Conservation (phyloP, 2,329 filamentous ascomycete genomes). For the Paecilomyces niveus region DNA sequence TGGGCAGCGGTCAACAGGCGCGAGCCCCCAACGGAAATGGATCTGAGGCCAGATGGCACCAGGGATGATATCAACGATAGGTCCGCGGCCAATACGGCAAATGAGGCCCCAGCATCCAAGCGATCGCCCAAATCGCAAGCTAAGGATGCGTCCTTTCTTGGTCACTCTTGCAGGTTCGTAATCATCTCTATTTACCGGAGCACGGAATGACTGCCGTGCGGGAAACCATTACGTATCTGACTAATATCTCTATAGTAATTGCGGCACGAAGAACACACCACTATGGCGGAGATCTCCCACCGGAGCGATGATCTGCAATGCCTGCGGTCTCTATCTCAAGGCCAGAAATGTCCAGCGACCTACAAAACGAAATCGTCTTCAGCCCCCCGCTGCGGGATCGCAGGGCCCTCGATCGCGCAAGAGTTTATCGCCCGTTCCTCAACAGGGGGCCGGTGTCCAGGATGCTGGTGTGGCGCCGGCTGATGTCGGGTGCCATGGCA, state of each 20-base stretch:
- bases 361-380: conserved; percentile 71
- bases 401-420: conserved; percentile 16
- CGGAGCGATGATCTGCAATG: conserved; percentile 94
- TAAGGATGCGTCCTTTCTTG: conserved; percentile 32
- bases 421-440: conserved; percentile 24
- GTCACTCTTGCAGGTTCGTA: conserved; percentile 36
- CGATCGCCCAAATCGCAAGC: conserved; percentile 25
- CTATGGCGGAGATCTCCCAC: conserved; percentile 90
- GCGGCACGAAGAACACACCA: conserved; percentile 85
- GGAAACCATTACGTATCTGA: neutral
- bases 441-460: conserved; percentile 21
- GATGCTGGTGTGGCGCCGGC: conserved; percentile 24
- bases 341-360: conserved; percentile 86
- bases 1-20: conserved; percentile 11
- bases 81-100: conserved; percentile 8
- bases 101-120: conserved; percentile 13
- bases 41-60: conserved; percentile 11
- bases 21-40: conserved; percentile 8
- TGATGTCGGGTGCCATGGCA: conserved; percentile 25
- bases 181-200: neutral
- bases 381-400: conserved; percentile 24
- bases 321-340: conserved; percentile 90
- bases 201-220: neutral
- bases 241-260: conserved; percentile 61
- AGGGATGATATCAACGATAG: conserved; percentile 5